These are phyloP conservation scores for Leishmania major DNA, from an alignment of 208 protist species.

Conservation along the genomic window DNA sequence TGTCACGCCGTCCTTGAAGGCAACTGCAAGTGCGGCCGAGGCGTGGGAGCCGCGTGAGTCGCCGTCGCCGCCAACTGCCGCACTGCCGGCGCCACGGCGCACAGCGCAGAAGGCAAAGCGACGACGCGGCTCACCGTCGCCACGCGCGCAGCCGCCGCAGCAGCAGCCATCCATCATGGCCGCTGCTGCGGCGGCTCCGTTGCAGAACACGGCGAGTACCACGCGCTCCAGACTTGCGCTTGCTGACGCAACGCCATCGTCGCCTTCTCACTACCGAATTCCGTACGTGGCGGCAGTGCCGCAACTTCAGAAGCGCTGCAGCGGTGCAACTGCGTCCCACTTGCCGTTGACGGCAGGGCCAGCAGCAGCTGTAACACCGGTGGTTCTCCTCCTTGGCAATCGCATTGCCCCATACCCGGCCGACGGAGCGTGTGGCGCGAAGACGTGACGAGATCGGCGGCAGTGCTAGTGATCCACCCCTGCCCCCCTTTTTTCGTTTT, in stretches of 20 bases:
- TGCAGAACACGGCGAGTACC: background rate
- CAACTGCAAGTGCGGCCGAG: background rate
- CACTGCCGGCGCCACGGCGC: background rate
- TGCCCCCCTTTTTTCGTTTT: background rate
- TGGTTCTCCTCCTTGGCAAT: conserved; percentile 18
- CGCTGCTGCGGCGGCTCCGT: background rate
- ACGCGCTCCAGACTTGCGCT: background rate
- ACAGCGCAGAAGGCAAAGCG: background rate
- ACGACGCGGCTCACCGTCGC: background rate
- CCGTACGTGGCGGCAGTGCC: conserved; percentile 24
- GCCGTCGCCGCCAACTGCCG: background rate
- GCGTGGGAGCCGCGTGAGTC: background rate
- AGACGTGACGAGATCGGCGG: background rate
- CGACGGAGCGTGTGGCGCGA: background rate
- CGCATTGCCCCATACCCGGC: conserved; percentile 17
- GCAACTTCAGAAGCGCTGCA: background rate
- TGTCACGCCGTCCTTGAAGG: background rate
- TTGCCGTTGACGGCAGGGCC: background rate
- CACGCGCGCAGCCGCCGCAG: background rate
- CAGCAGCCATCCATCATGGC: background rate
- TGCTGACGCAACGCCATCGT: background rate
- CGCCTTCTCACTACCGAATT: conserved; percentile 1
- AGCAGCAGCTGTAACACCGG: background rate
- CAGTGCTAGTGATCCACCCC: background rate
- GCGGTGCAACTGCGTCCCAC: background rate